Percentiles rank a stretch among this genome's conserved stretches.
These are phyloP conservation scores for Rhodotorula sp. DNA, from an alignment of 1,284 basidiomycete species.

Conservation along the genomic window DNA sequence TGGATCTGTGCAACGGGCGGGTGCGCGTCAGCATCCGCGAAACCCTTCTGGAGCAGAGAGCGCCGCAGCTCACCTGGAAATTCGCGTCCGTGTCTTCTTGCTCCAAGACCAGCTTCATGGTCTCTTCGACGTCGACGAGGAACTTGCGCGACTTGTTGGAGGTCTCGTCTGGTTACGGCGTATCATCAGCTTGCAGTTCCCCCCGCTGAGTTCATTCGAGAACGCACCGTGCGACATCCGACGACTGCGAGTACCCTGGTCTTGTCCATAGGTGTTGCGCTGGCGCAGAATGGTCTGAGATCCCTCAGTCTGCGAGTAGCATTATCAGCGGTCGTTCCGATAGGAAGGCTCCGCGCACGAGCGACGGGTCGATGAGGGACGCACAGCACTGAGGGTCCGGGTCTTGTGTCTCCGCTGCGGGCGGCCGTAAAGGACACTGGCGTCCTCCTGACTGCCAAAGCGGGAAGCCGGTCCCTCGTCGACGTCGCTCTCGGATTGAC, in stretches of 20 bases:
- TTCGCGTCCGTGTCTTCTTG: slow-evolving; percentile 98
- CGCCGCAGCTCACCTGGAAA: slow-evolving; percentile 57
- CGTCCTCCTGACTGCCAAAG: slow-evolving; percentile 34
- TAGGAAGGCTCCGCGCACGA: not conserved
- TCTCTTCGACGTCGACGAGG: slow-evolving; percentile 98
- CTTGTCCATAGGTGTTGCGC: slow-evolving; percentile 23
- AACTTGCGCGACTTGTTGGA: slow-evolving; percentile 66
- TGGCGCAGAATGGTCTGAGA: slow-evolving; percentile 30
- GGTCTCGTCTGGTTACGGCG: slow-evolving; percentile 51
- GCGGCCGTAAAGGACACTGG: slow-evolving; percentile 34
- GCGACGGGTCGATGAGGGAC: not conserved
- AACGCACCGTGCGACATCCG: slow-evolving; percentile 41
- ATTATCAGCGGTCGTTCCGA: not conserved
- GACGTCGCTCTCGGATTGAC: slow-evolving; percentile 26
- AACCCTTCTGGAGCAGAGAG: not conserved
- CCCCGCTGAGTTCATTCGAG: not conserved
- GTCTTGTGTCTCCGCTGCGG: slow-evolving; percentile 38
- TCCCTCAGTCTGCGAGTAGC: slow-evolving; percentile 21
- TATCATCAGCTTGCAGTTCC: not conserved
- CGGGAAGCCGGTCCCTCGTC: slow-evolving; percentile 14
- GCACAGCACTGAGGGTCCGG: slow-evolving; percentile 33
- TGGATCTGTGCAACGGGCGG: slow-evolving; percentile 67
- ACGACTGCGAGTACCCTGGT: slow-evolving; percentile 15
- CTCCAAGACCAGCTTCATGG: slow-evolving; percentile 90
- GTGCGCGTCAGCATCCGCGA: not conserved